Percentiles rank a stretch among this genome's conserved stretches.
Conservation (phyloP, 331 rosid genomes). For the Arachis monticola region DNA sequence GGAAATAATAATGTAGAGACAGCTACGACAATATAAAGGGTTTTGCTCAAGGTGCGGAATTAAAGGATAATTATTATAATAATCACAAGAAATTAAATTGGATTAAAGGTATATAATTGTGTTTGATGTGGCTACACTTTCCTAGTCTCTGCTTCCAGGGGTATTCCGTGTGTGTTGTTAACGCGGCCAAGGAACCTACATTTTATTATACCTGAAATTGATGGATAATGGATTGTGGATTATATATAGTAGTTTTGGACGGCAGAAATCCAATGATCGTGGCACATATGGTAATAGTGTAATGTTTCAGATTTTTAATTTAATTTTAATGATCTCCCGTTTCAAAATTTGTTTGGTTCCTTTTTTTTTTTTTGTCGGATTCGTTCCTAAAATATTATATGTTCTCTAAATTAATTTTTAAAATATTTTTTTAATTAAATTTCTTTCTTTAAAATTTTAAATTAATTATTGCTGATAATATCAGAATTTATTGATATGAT, state of each 20-base stretch:
- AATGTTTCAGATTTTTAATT: background rate
- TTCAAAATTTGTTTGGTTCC: too few species aligned
- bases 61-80: too few species aligned
- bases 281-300: background rate
- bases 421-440: too few species aligned
- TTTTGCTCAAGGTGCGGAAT: background rate
- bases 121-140: background rate
- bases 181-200: constrained; percentile 39
- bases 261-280: background rate
- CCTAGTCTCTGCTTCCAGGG: background rate
- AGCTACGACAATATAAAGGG: constrained; percentile 4
- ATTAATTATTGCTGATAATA: too few species aligned
- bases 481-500: too few species aligned
- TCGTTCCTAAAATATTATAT: too few species aligned
- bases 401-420: too few species aligned
- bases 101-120: background rate
- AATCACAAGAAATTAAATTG: background rate
- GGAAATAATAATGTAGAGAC: background rate
- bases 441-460: too few species aligned
- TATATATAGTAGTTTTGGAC: background rate
- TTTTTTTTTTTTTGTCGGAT: background rate
- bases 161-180: background rate
- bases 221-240: background rate
- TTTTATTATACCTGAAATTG: background rate
- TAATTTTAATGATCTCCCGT: too few species aligned